Evolutionary conservation across 2,329 filamentous ascomycete species (phyloP), one percentile per base, ranked within the genome.

Genomic region (Fusarium sublunatum): DNA sequence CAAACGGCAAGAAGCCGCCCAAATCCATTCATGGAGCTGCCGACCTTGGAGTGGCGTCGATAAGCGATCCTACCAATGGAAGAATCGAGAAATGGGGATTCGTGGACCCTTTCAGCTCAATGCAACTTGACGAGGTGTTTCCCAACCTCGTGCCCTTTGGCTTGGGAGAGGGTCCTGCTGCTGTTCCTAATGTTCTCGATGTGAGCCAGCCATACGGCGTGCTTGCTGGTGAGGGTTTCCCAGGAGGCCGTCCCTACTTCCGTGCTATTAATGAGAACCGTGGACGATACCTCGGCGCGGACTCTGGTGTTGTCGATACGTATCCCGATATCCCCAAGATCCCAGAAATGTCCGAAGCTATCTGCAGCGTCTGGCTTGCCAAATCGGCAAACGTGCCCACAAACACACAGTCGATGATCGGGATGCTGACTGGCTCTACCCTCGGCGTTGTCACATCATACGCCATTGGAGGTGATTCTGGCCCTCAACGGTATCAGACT

Each of bases 311-410:
- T 15, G 83, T 86, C 11, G 83, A 87, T 47, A 88, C 87, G 7
- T 82, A 88, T 59, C 80, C 86, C 25, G 93, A 93, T 36, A 91
- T 97, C 26, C 93, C 93, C 3, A 87, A 87, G 48, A 83, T 96
- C 15, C 88, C 89, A 2, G 83, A 88, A 58, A 81, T 89, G 47
- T 84, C 82, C 0, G 91, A 95, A 61, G 87, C 89, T 2, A 84
- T 95, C 15, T 91, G 88, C 65, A 88, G 89, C 36, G 88, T 96
- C 4, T 98, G 94, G 94, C 89, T 97, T 64, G 92, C 93, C 32
- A 98, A 97, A 73, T 91, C 92, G 2, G 79, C 86, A 8, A 82
- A 86, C 5, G 84, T 97, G 28, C 88, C 91, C 11, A 83, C 85
- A 9, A 81, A 88, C 53, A 96, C 93, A 0, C 85, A 91, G 58